Conservation (phyloP, 2,329 filamentous ascomycete genomes). For the Byssothecium circinans region DNA sequence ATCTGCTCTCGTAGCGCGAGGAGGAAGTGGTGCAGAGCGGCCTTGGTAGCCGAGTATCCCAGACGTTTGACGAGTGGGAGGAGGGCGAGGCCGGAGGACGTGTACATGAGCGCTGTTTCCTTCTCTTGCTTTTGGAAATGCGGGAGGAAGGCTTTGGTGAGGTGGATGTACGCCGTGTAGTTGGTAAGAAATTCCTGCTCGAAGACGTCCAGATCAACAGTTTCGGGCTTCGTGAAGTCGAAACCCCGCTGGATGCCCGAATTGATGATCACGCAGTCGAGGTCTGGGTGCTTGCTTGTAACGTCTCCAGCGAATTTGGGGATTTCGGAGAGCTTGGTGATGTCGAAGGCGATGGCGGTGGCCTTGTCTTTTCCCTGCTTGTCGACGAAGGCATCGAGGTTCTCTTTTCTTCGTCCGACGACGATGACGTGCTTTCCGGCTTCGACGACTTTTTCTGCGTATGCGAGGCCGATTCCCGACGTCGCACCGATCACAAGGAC, state of each 20-base stretch:
- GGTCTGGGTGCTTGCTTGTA: constrained; percentile 50
- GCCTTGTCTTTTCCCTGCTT: constrained; percentile 52
- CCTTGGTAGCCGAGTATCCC: constrained; percentile 60
- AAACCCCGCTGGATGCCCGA: constrained; percentile 56
- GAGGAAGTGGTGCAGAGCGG: constrained; percentile 58
- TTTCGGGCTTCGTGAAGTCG: constrained; percentile 53
- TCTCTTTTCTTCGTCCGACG: constrained; percentile 55
- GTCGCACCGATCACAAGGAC: constrained; percentile 59
- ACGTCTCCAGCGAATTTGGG: constrained; percentile 48
- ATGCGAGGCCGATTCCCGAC: constrained; percentile 54
- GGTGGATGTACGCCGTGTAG: constrained; percentile 53
- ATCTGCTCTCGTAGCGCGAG: constrained; percentile 56
- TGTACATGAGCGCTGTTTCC: constrained; percentile 50
- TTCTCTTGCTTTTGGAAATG: constrained; percentile 51
- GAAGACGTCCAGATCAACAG: constrained; percentile 48
- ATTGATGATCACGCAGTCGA: constrained; percentile 58
- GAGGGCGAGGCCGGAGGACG: constrained; percentile 55
- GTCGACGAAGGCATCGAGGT: constrained; percentile 52
- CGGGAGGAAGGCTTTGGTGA: constrained; percentile 55
- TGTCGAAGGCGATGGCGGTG: constrained; percentile 52
- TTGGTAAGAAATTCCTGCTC: constrained; percentile 55
- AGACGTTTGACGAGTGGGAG: constrained; percentile 52
- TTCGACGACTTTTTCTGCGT: constrained; percentile 53
- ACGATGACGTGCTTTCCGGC: constrained; percentile 53
- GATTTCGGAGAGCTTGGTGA: constrained; percentile 53